These are phyloP conservation scores for Gossypium turneri DNA, from an alignment of 345 rosid genomes.

Conservation along the genomic window DNA sequence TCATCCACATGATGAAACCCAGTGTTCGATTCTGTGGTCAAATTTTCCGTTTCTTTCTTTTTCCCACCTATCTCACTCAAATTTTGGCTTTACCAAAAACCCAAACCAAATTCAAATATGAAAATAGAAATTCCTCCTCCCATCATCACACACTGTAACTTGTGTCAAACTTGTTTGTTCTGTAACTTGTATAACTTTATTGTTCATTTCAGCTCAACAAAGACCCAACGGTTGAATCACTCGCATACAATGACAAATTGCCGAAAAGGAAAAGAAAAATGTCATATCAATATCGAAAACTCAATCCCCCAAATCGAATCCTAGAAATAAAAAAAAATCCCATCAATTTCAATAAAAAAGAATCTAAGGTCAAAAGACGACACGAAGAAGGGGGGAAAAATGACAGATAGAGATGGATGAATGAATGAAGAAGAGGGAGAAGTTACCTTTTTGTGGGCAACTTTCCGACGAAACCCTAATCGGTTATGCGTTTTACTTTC, in stretches of 20 bases:
- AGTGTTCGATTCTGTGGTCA: conserved; percentile 62
- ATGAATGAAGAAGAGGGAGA: neutral
- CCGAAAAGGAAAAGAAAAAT: conserved; percentile 8
- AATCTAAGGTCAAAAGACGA: conserved; percentile 5
- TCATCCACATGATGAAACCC: conserved; percentile 38
- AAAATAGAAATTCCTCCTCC: neutral
- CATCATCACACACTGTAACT: neutral
- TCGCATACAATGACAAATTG: neutral
- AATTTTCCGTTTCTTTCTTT: neutral
- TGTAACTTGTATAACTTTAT: neutral
- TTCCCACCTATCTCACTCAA: neutral
- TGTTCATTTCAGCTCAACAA: conserved; percentile 8
- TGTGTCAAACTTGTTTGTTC: neutral
- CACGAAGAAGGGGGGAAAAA: neutral
- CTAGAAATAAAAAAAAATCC: conserved; percentile 1
- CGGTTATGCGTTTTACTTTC: conserved; percentile 13
- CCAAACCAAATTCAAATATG: neutral
- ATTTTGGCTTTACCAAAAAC: neutral
- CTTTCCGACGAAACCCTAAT: conserved; percentile 35
- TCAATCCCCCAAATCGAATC: conserved; percentile 6
- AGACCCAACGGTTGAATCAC: neutral
- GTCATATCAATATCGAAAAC: conserved; percentile 11
- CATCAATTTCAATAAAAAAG: conserved; percentile 3
- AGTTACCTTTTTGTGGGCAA: conserved; percentile 27
- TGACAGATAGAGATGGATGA: neutral